phyloP scores from a whole-genome alignment of 1,284 basidiomycete genomes.

The Xerocomus amazonicus region DNA sequence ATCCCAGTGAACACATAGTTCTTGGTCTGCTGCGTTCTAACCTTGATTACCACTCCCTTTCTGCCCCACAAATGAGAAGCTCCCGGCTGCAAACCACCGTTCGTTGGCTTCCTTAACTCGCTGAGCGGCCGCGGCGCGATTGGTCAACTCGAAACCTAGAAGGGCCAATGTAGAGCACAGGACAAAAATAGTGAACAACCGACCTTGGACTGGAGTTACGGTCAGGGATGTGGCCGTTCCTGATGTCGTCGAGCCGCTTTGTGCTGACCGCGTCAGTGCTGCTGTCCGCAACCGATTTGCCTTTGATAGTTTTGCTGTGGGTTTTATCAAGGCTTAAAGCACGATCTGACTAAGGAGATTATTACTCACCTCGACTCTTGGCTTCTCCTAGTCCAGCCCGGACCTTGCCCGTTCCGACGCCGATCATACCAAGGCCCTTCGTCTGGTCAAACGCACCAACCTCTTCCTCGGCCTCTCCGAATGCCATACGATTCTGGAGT shows the following conservation, averaged over 20 bases:
- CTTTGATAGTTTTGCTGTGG: constrained; percentile 91
- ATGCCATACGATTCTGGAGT: constrained; percentile 94
- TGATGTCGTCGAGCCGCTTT: constrained; percentile 57
- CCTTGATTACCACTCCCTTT: constrained; percentile 46
- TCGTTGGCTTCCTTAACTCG: constrained; percentile 91
- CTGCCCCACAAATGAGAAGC: constrained; percentile 75
- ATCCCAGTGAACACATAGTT: neutral
- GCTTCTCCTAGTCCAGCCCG: constrained; percentile 83
- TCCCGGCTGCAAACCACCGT: constrained; percentile 85
- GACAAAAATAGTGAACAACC: constrained; percentile 20
- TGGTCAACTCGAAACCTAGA: constrained; percentile 81
- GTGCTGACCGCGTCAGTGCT: constrained; percentile 70
- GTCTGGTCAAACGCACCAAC: constrained; percentile 96
- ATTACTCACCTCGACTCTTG: constrained; percentile 74
- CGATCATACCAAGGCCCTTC: constrained; percentile 96
- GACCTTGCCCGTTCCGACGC: constrained; percentile 79
- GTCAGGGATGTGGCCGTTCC: constrained; percentile 90
- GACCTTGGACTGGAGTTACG: constrained; percentile 95
- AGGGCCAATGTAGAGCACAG: constrained; percentile 12
- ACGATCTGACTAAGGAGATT: neutral
- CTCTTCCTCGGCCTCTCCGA: constrained; percentile 95
- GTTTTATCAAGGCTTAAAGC: constrained; percentile 8
- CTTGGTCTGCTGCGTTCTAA: constrained; percentile 7
- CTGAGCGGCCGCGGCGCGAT: constrained; percentile 73
- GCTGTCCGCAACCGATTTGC: constrained; percentile 90